Evolutionary conservation across 2,329 filamentous ascomycete species (phyloP), one percentile per base, ranked within the genome.

Genomic region (Alternaria brassicae): DNA sequence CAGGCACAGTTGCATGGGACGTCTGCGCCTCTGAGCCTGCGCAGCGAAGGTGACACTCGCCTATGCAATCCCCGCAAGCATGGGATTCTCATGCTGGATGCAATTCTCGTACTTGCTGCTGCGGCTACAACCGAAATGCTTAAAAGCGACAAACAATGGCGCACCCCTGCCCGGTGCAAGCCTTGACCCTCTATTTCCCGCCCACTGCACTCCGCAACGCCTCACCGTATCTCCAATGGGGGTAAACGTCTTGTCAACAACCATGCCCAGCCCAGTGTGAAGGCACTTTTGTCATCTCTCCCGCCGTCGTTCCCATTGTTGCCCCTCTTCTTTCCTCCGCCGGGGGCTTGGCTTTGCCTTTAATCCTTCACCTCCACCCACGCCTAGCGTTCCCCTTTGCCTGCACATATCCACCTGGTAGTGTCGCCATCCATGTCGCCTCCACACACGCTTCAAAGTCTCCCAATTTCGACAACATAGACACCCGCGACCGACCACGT

Each of bases 391-490:
- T 52, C 49, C 28, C 37, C 37, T 42, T 52, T 27, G 37, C 39
- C 27, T 52, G 49, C 42, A 41, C 49, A 52, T 42, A 52, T 52
- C 37, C 37, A 42, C 27, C 37, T 32, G 39, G 39, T 52, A 41
- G 36, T 41, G 25, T 52, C 37, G 45, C 45, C 45, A 42, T 52
- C 28, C 49, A 68, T 69, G 67, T 69, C 65, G 67, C 61, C 60
- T 52, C 60, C 61, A 61, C 45, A 48, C 39, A 27, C 55, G 21
- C 40, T 44, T 41, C 44, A 34, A 37, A 48, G 25, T 27, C 37
- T 36, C 17, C 13, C 41, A 28, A 56, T 27, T 44, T 45, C 61
- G 57, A 55, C 63, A 51, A 49, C 56, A 55, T 54, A 56, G 55
- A 58, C 50, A 56, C 61, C 57, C 61, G 61, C 63, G 63, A 57